These are phyloP conservation scores for Acanthamoeba rhysodes DNA, from an alignment of 208 protist genomes.

Conservation along the genomic window DNA sequence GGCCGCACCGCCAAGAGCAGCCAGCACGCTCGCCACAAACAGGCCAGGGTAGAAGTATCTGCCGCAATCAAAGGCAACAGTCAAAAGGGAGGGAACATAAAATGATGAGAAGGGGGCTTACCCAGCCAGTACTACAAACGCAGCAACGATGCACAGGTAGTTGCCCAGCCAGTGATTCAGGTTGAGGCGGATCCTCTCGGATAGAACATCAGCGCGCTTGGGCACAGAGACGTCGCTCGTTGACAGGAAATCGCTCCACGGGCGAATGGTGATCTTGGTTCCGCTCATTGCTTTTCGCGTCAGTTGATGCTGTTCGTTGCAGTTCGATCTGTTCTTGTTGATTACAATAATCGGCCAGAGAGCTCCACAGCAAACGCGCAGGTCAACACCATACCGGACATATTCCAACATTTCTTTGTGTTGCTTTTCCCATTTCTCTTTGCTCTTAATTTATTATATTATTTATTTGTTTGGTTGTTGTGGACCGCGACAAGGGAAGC, in stretches of 20 bases:
- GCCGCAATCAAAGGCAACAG: not conserved
- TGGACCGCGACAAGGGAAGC: not conserved
- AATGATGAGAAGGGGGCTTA: not conserved
- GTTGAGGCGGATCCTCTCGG: slow-evolving; percentile 47
- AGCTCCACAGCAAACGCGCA: not conserved
- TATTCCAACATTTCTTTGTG: not conserved
- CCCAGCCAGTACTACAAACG: slow-evolving; percentile 20
- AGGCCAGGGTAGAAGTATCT: slow-evolving; percentile 73
- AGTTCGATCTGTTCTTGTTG: too few species aligned
- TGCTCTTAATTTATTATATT: too few species aligned
- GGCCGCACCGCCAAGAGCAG: not conserved
- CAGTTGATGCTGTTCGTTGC: too few species aligned
- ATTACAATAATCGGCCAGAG: too few species aligned
- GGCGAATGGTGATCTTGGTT: slow-evolving; percentile 40
- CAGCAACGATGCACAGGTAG: slow-evolving; percentile 6
- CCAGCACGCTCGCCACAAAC: slow-evolving; percentile 31
- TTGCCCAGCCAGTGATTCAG: slow-evolving; percentile 60
- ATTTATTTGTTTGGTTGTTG: not conserved
- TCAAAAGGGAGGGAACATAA: too few species aligned
- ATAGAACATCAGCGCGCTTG: slow-evolving; percentile 51
- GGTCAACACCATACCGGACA: not conserved
- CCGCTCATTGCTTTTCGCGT: not conserved
- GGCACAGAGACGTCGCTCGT: slow-evolving; percentile 35
- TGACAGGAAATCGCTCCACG: slow-evolving; percentile 33
- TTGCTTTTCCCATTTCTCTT: not conserved